Conservation (phyloP, 176 grass and related monocot species). For the Ananas comosus region DNA sequence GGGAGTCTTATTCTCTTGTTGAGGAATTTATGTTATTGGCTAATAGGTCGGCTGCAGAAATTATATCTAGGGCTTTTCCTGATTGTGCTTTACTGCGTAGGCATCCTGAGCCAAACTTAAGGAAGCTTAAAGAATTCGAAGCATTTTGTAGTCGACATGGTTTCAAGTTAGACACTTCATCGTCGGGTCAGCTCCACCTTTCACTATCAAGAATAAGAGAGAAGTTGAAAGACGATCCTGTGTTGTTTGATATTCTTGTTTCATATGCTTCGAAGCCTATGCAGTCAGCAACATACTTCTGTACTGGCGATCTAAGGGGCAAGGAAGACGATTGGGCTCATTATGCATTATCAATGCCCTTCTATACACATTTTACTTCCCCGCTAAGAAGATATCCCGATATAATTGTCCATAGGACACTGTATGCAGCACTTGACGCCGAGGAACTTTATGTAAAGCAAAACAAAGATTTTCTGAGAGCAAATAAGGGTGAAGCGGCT, state of each 20-base stretch:
- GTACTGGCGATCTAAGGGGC: conserved; percentile 55
- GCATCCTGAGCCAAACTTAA: conserved; percentile 72
- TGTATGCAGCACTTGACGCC: conserved; percentile 72
- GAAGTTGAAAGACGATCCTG: conserved; percentile 67
- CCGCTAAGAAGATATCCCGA: conserved; percentile 91
- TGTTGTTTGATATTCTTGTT: conserved; percentile 83
- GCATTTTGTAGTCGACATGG: conserved; percentile 74
- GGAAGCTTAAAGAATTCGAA: conserved; percentile 79
- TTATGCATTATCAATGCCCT: conserved; percentile 68
- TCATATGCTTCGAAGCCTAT: conserved; percentile 94
- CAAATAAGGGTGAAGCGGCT: conserved; percentile 19
- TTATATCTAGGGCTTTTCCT: conserved; percentile 85
- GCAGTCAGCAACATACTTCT: conserved; percentile 79
- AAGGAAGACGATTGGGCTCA: conserved; percentile 84
- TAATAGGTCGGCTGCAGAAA: conserved; percentile 85
- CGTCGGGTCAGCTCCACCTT: conserved; percentile 78
- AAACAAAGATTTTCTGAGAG: conserved; percentile 18
- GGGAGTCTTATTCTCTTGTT: conserved; percentile 60
- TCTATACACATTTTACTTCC: conserved; percentile 92
- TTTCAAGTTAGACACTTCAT: conserved; percentile 78
- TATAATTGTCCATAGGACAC: conserved; percentile 87
- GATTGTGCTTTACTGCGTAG: conserved; percentile 80
- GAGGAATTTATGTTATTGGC: conserved; percentile 97
- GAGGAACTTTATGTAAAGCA: conserved; percentile 61
- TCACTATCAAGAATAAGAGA: conserved; percentile 77